phyloP scores from a whole-genome alignment of 176 grass and related monocot species.

The Otatea glauca region DNA sequence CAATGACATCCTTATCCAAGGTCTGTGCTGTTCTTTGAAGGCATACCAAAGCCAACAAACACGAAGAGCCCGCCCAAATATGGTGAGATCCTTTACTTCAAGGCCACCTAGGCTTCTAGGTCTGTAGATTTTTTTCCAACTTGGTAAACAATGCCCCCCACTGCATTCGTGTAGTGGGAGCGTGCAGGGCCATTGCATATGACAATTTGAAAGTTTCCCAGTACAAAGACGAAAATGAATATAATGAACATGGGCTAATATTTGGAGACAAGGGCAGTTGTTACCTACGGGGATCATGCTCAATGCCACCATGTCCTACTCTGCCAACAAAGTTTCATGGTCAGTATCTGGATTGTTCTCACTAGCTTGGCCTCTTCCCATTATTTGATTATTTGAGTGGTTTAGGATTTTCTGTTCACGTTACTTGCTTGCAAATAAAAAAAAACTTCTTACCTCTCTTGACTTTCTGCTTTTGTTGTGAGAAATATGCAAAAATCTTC shows the following conservation, averaged over 20 bases:
- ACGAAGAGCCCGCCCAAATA: too few species aligned
- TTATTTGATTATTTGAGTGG: background rate
- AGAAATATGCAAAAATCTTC: too few species aligned
- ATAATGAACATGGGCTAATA: background rate
- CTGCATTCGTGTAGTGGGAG: too few species aligned
- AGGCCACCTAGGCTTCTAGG: too few species aligned
- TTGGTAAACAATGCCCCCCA: too few species aligned
- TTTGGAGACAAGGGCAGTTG: background rate
- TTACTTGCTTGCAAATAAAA: background rate
- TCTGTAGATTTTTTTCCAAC: too few species aligned
- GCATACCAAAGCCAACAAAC: too few species aligned
- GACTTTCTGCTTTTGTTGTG: background rate
- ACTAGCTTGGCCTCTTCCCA: too few species aligned
- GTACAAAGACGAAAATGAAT: background rate
- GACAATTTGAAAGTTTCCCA: slow-evolving; percentile 6
- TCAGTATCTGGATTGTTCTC: background rate
- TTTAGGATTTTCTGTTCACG: background rate
- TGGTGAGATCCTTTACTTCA: too few species aligned
- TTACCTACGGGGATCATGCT: background rate
- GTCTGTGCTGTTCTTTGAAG: too few species aligned
- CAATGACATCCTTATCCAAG: too few species aligned
- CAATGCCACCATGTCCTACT: background rate
- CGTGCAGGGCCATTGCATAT: background rate
- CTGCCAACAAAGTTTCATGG: background rate
- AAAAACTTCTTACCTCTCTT: background rate